Evolutionary conservation across 495 filamentous ascomycete genomes (phyloP).

Genomic region (Penicillium diatomitis): DNA sequence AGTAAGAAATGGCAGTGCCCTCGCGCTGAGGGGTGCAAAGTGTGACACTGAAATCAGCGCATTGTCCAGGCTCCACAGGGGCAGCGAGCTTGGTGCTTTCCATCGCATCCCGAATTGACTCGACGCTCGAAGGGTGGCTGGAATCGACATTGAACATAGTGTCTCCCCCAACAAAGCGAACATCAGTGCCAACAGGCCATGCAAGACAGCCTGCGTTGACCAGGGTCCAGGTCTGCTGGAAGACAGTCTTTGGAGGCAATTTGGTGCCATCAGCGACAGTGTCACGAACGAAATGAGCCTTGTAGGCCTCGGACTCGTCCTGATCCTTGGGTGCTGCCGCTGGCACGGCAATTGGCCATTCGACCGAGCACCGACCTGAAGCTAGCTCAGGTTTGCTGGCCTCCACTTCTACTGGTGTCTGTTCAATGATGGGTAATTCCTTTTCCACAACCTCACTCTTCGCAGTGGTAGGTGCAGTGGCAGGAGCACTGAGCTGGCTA

Average conservation of each 20-base stretch:
- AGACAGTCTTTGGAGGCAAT: conserved; percentile 55
- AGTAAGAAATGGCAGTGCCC: conserved; percentile 84
- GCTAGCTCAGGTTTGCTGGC: conserved; percentile 37
- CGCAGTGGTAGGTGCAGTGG: conserved; percentile 47
- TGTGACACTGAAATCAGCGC: conserved; percentile 70
- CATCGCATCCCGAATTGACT: conserved; percentile 61
- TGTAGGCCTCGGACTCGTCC: conserved; percentile 25
- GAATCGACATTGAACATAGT: conserved; percentile 86
- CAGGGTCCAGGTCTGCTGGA: conserved; percentile 88
- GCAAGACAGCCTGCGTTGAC: conserved; percentile 66
- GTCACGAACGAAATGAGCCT: conserved; percentile 74
- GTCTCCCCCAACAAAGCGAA: conserved; percentile 88
- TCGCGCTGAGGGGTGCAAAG: conserved; percentile 67
- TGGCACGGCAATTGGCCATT: not conserved
- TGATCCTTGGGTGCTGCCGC: conserved; percentile 1
- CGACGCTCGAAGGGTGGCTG: conserved; percentile 61
- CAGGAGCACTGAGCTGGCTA: conserved; percentile 32
- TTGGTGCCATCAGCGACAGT: conserved; percentile 68
- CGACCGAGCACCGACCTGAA: not conserved
- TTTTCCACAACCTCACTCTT: conserved; percentile 41
- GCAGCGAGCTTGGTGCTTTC: conserved; percentile 70
- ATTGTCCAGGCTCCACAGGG: conserved; percentile 61
- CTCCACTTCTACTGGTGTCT: conserved; percentile 50
- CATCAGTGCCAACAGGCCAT: conserved; percentile 86
- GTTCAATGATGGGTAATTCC: conserved; percentile 35